Base-by-base conservation (phyloP, 164 flowering plant genomes). In the Houttuynia cordata region DNA sequence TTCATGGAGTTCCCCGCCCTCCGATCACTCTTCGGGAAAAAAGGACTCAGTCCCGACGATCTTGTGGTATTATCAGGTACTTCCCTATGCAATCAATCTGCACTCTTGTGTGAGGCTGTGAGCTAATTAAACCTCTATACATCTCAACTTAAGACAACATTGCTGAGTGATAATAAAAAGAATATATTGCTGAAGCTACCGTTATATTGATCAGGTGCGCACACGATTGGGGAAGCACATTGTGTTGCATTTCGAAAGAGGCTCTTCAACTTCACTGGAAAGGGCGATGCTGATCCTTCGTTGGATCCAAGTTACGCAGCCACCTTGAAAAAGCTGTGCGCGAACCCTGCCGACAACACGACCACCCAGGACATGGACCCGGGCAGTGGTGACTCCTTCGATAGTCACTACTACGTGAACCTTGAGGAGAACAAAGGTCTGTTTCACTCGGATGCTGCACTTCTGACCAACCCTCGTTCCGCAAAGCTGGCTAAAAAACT, bases 191-290 rank as follows among this genome's bases (percentile, higher is more conserved):
- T n/a, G n/a, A n/a, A n/a, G n/a, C n/a, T n/a, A n/a, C n/a, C n/a
- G n/a, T n/a, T n/a, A n/a, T n/a, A n/a, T n/a, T 64, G 47, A 59
- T 52, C 25, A 71, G 88, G 67, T 72, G 81, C 0, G 77, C 72
- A 83, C 54, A 79, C 87, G 0, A 72, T 83, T 37, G 88, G 86
- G 45, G 60, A 66, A 0, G 74, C 74, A 0, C 85, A 74, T 47
- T 85, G 88, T 74, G 56, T 15, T 19, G 24, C 64, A 51, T 71
- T 83, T 63, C 51, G 69, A 45, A 64, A 54, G 30, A 71, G 91
- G 68, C 77, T 83, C 0, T 83, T 74, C 75, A 85, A 83, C 61
- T 83, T 85, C 78, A 73, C 78, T 0, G 80, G 81, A 1, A 74
- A 70, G 39, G 79, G 76, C 0, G 84, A 76, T 40, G 47, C 60